Conservation (phyloP, 768 basidiomycete genomes). For the Psilocybe subaeruginosa region DNA sequence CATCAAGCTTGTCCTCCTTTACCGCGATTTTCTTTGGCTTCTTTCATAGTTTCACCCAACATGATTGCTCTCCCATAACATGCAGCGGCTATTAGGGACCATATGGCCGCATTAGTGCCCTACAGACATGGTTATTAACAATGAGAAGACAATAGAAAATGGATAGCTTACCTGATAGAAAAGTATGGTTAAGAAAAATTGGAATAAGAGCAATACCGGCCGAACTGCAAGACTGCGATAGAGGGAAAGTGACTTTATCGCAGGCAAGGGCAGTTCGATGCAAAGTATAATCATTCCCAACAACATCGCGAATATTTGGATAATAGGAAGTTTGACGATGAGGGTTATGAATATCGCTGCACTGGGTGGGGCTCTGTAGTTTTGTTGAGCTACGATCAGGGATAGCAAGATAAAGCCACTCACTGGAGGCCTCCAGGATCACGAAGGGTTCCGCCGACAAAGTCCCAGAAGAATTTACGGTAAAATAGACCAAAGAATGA, state of each 20-base stretch:
- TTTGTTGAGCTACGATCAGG: background rate
- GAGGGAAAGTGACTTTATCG: slow-evolving; percentile 53
- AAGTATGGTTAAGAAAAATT: slow-evolving; percentile 63
- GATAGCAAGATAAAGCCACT: slow-evolving; percentile 31
- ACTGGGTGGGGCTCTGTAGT: slow-evolving; percentile 59
- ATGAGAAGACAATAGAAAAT: background rate
- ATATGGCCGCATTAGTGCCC: slow-evolving; percentile 86
- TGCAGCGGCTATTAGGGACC: slow-evolving; percentile 70
- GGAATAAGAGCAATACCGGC: slow-evolving; percentile 64
- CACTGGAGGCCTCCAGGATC: slow-evolving; percentile 82
- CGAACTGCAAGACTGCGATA: slow-evolving; percentile 69
- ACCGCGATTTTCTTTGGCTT: slow-evolving; percentile 64
- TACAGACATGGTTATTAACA: slow-evolving; percentile 29
- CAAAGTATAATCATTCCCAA: slow-evolving; percentile 61
- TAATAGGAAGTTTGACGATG: slow-evolving; percentile 77
- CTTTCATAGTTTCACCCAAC: slow-evolving; percentile 71
- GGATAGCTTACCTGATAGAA: slow-evolving; percentile 70
- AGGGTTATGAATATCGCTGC: slow-evolving; percentile 67
- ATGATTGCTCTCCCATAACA: slow-evolving; percentile 70
- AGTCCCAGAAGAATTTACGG: slow-evolving; percentile 98
- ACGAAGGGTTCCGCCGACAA: slow-evolving; percentile 79
- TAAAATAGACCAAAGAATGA: slow-evolving; percentile 79
- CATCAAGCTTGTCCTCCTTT: slow-evolving; percentile 58
- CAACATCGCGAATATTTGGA: slow-evolving; percentile 71
- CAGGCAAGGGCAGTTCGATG: slow-evolving; percentile 74